Evolutionary conservation across 108 stramenopile genomes (phyloP).

Genomic region (Pelagomonas calceolata): DNA sequence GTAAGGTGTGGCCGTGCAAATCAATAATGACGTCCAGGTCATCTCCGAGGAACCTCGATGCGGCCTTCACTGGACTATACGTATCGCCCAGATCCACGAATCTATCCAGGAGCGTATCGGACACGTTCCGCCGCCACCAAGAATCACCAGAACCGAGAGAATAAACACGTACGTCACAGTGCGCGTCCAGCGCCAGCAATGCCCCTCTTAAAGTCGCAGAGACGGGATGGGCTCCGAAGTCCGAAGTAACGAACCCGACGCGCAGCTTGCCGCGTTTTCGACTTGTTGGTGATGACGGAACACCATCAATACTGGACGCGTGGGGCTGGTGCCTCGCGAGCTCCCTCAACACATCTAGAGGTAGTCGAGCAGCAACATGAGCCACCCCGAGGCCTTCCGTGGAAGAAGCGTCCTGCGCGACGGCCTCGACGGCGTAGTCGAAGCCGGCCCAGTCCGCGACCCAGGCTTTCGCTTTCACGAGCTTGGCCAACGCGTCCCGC

Average conservation of each 20-base stretch:
- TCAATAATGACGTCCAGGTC: neutral
- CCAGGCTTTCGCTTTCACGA: neutral
- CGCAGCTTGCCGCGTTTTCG: neutral
- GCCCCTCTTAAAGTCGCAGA: neutral
- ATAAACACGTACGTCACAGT: neutral
- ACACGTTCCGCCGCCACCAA: neutral
- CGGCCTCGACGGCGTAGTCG: neutral
- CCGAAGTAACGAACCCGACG: neutral
- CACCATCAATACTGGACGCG: too few species aligned
- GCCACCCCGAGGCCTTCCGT: neutral
- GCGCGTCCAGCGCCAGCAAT: neutral
- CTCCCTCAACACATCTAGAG: neutral
- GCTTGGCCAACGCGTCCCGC: neutral
- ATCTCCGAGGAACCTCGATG: neutral
- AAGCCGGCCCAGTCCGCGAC: neutral
- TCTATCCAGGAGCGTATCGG: neutral
- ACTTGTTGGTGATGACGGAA: too few species aligned
- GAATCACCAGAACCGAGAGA: neutral
- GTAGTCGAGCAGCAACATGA: neutral
- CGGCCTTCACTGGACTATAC: neutral
- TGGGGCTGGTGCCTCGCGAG: neutral
- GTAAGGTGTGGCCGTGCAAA: neutral
- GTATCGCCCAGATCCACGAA: neutral
- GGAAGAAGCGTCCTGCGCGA: neutral
- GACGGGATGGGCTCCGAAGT: neutral